Evolutionary conservation across 768 basidiomycete genomes (phyloP).

Genomic region (Kwoniella botswanensis): DNA sequence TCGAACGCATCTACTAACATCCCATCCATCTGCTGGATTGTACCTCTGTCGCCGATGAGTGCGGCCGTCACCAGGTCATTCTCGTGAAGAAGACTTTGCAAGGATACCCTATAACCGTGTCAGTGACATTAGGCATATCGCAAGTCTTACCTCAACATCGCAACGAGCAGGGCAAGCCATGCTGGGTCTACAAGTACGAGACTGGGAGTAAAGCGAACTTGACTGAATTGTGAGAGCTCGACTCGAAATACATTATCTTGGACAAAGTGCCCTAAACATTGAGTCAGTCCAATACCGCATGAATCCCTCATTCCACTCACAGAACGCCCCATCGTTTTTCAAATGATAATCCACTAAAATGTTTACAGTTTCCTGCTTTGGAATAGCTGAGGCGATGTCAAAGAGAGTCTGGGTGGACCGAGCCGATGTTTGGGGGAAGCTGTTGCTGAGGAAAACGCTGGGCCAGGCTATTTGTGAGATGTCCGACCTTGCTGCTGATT

Average conservation of each 20-base stretch:
- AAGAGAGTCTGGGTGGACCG: background rate
- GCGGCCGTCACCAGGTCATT: background rate
- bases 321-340: slow-evolving; percentile 3
- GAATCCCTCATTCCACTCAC: slow-evolving; percentile 5
- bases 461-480: slow-evolving; percentile 3
- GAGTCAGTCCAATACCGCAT: background rate
- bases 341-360: slow-evolving; percentile 14
- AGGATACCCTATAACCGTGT: background rate
- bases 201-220: background rate
- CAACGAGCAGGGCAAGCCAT: slow-evolving; percentile 14
- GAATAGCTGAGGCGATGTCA: slow-evolving; percentile 2
- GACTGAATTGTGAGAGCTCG: slow-evolving; percentile 9
- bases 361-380: background rate
- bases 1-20: slow-evolving; percentile 5
- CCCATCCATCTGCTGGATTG: background rate
- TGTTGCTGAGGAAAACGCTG: background rate
- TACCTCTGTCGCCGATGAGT: background rate
- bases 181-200: slow-evolving; percentile 15
- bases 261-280: slow-evolving; percentile 14
- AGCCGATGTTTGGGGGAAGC: background rate
- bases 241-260: slow-evolving; percentile 10
- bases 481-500: background rate
- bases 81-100: slow-evolving; percentile 1
- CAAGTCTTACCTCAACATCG: slow-evolving; percentile 8
- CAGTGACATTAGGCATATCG: background rate